These are phyloP conservation scores for Zygosaccharomyces bisporus DNA, from an alignment of 805 yeast species.

Conservation along the genomic window DNA sequence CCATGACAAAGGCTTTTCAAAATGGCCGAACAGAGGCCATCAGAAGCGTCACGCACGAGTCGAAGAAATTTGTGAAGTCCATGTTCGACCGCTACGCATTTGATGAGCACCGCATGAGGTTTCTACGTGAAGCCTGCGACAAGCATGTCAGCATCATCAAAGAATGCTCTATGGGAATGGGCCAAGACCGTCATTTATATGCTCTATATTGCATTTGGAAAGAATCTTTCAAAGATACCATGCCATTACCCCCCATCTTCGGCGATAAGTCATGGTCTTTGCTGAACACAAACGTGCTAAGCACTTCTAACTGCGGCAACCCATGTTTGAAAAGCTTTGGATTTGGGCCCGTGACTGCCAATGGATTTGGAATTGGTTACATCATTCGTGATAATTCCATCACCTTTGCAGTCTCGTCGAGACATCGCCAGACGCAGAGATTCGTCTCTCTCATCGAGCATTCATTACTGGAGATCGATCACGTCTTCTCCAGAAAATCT, in stretches of 20 bases:
- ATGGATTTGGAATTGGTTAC: slow-evolving; percentile 92
- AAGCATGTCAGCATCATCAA: slow-evolving; percentile 66
- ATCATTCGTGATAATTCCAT: slow-evolving; percentile 78
- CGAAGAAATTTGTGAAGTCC: slow-evolving; percentile 77
- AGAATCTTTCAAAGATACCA: slow-evolving; percentile 28
- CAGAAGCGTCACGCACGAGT: slow-evolving; percentile 75
- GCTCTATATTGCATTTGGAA: slow-evolving; percentile 89
- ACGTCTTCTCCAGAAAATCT: slow-evolving; percentile 40
- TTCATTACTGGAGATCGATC: slow-evolving; percentile 57
- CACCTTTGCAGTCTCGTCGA: slow-evolving; percentile 78
- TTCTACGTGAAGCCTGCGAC: slow-evolving; percentile 64
- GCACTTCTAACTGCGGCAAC: slow-evolving; percentile 89
- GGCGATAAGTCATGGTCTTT: slow-evolving; percentile 87
- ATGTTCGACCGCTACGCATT: slow-evolving; percentile 68
- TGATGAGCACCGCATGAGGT: slow-evolving; percentile 51
- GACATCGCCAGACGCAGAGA: slow-evolving; percentile 81
- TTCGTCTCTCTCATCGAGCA: slow-evolving; percentile 63
- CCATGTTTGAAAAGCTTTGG: slow-evolving; percentile 85
- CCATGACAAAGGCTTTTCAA: slow-evolving; percentile 83
- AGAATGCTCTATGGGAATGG: slow-evolving; percentile 69
- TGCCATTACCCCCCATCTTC: slow-evolving; percentile 65
- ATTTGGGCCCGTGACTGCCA: slow-evolving; percentile 84
- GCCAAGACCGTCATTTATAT: slow-evolving; percentile 89
- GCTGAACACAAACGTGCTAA: slow-evolving; percentile 71
- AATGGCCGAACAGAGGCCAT: slow-evolving; percentile 95